Conservation (phyloP, 2,329 filamentous ascomycete species). For the Nigrograna mackinnonii region DNA sequence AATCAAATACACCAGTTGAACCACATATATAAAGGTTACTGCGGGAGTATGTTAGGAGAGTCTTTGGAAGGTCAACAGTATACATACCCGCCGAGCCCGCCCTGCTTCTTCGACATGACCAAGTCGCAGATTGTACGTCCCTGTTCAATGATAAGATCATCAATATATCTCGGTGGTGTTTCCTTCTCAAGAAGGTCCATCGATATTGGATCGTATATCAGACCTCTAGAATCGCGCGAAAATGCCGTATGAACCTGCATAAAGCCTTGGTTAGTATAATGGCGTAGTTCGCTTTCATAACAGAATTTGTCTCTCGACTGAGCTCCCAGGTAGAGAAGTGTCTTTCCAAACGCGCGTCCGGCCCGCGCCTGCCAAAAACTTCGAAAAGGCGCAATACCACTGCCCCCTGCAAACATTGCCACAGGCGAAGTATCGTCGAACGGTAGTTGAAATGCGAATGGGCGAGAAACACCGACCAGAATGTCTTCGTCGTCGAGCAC, state of each 20-base stretch:
- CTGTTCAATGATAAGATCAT: constrained; percentile 56
- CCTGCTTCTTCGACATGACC: constrained; percentile 61
- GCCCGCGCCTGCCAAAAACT: constrained; percentile 27
- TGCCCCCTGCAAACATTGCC: constrained; percentile 56
- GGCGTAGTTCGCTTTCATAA: constrained; percentile 24
- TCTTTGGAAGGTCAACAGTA: background rate
- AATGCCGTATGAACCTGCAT: constrained; percentile 60
- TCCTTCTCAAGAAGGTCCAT: constrained; percentile 54
- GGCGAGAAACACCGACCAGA: constrained; percentile 57
- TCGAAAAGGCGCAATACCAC: constrained; percentile 25
- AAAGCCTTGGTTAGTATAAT: constrained; percentile 46
- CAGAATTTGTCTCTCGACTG: constrained; percentile 26
- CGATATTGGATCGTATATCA: constrained; percentile 48
- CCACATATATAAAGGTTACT: constrained; percentile 54
- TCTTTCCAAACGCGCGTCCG: constrained; percentile 21
- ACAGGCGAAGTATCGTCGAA: constrained; percentile 55
- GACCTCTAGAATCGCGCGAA: constrained; percentile 53
- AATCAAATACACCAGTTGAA: constrained; percentile 55
- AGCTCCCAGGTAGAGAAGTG: constrained; percentile 21
- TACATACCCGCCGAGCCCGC: constrained; percentile 47
- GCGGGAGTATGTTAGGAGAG: background rate
- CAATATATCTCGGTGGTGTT: constrained; percentile 57
- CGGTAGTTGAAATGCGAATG: constrained; percentile 57
- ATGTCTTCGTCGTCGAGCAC: constrained; percentile 49
- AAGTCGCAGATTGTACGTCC: constrained; percentile 56